Evolutionary conservation across 306 rosid species (phyloP).

Genomic region (Ochetophila trinervis): DNA sequence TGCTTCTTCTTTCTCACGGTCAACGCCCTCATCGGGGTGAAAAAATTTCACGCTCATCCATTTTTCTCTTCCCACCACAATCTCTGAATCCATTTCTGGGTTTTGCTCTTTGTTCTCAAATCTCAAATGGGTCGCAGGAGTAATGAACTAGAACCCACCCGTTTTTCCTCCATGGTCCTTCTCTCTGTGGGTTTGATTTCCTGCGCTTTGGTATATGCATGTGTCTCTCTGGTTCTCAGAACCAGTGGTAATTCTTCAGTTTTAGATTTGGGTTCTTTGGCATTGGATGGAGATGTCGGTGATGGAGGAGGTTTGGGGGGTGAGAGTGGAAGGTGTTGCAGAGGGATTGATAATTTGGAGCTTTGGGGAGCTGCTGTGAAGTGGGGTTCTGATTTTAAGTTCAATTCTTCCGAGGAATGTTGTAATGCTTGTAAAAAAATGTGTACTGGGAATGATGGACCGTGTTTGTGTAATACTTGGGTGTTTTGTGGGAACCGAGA

Average conservation of each 20-base stretch:
- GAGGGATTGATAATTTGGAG: constrained; percentile 75
- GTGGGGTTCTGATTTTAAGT: constrained; percentile 90
- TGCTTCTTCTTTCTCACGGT: constrained; percentile 12
- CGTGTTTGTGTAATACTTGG: constrained; percentile 89
- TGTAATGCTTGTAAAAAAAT: constrained; percentile 83
- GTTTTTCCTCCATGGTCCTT: constrained; percentile 37
- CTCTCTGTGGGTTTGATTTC: constrained; percentile 46
- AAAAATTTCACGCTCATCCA: neutral
- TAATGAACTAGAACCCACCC: constrained; percentile 38
- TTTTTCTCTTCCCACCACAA: neutral
- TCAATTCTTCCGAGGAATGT: constrained; percentile 60
- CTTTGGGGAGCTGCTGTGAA: constrained; percentile 92
- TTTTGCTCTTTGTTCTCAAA: constrained; percentile 21
- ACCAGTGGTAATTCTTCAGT: constrained; percentile 20
- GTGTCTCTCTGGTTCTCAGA: constrained; percentile 47
- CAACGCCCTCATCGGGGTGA: constrained; percentile 31
- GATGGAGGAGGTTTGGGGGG: constrained; percentile 19
- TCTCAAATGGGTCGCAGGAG: constrained; percentile 71
- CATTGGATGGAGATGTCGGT: constrained; percentile 26
- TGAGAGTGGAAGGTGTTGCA: constrained; percentile 49
- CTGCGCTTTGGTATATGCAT: constrained; percentile 52
- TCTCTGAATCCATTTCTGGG: constrained; percentile 29
- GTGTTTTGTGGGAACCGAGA: constrained; percentile 73
- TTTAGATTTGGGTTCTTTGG: constrained; percentile 17
- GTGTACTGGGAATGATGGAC: constrained; percentile 86